phyloP scores from a whole-genome alignment of 306 rosid species.

The Oemleria cerasiformis region DNA sequence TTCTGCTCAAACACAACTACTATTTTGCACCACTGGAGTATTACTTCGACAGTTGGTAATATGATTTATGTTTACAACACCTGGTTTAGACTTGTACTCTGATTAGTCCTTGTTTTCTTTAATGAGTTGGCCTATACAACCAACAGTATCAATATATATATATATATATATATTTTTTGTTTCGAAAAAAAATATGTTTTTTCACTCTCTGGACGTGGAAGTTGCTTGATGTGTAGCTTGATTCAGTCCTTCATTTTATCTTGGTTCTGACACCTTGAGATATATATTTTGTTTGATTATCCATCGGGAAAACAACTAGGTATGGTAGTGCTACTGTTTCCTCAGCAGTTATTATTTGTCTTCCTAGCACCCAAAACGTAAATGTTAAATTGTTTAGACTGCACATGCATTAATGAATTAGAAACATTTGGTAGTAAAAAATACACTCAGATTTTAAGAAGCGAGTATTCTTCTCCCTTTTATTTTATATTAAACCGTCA shows the following conservation, averaged over 20 bases:
- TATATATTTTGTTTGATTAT: background rate
- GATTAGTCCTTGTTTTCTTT: slow-evolving; percentile 17
- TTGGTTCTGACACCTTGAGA: background rate
- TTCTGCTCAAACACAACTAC: slow-evolving; percentile 69
- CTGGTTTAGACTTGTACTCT: slow-evolving; percentile 4
- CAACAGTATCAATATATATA: background rate
- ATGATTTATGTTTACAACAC: slow-evolving; percentile 8
- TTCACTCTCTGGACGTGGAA: background rate
- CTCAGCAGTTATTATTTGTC: background rate
- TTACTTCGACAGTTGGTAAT: slow-evolving; percentile 87
- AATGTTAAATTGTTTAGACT: slow-evolving; percentile 1
- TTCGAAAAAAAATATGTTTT: no score
- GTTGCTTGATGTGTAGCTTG: slow-evolving; percentile 7
- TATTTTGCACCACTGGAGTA: slow-evolving; percentile 97
- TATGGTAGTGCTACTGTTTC: background rate
- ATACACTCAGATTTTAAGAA: background rate
- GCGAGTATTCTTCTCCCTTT: background rate
- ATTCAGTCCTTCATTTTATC: background rate
- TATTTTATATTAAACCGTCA: background rate
- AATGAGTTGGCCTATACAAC: slow-evolving; percentile 6
- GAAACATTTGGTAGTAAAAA: background rate
- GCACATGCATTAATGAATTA: background rate
- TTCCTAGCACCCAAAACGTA: background rate
- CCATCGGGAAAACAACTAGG: background rate
- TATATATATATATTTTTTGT: no score